Base-by-base conservation (phyloP, 495 filamentous ascomycete species). In the Elaphomyces granulatus region DNA sequence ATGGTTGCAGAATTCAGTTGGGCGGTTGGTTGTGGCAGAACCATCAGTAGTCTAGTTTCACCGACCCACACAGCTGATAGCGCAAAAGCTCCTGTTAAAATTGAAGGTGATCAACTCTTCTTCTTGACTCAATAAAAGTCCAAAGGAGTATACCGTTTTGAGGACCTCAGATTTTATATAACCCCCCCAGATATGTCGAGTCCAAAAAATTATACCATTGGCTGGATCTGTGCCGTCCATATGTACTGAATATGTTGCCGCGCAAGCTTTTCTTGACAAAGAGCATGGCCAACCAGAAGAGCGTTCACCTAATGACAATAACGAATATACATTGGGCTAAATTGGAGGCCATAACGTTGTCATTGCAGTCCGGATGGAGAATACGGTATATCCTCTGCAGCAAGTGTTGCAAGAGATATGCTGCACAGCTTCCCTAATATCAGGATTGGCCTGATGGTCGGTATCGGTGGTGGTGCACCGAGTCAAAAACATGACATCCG, bases 391-490 rank as follows among this genome's bases (percentile, higher is more conserved):
- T 15, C 10, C 28, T 20, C 37, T 15, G 36, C 36, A 7, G 40
- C 40, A 26, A 34, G 28, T 26, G 37, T 36, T 14, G 40, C 36
- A 1, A 43, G 26, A 9, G 38, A 43, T 31, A 38, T 46, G 34
- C 33, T 43, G 17, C 36, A 42, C 4, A 64, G 31, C 26, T 73
- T 71, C 38, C 45, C 50, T 2, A 55, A 53, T 12, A 43, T 72
- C 14, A 43, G 58, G 12, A 47, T 68, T 36, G 44, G 55, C 19
- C 48, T 72, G 21, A 64, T 71, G 51, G 64, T 74, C 10, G 67
- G 64, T 9, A 64, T 67, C 21, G 34, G 64, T 56, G 8, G 64
- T 60, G 15, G 15, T 17, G n/a, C n/a, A n/a, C n/a, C n/a, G n/a
- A n/a, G n/a, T n/a, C n/a, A n/a, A 7, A 42, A 43, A 17, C 30